These are phyloP conservation scores for Simplicillium sp. DNA, from an alignment of 2,329 filamentous ascomycete species.

Conservation along the genomic window DNA sequence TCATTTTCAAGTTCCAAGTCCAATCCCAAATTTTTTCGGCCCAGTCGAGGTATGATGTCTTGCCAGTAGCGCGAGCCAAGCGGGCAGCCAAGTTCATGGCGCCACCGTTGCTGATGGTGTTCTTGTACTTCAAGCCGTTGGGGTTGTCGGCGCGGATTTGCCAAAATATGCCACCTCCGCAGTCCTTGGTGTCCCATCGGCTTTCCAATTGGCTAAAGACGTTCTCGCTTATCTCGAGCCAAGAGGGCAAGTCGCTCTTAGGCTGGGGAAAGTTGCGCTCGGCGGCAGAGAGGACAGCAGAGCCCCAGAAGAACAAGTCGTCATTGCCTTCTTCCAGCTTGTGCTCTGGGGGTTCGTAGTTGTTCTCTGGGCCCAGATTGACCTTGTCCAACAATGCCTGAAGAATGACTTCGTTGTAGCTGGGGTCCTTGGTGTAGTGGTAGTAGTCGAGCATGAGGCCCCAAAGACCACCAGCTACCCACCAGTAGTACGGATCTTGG, in stretches of 20 bases:
- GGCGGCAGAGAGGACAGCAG: constrained; percentile 53
- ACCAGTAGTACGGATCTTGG: constrained; percentile 59
- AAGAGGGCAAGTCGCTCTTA: constrained; percentile 38
- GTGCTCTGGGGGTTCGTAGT: constrained; percentile 51
- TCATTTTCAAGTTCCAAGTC: constrained; percentile 45
- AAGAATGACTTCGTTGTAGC: constrained; percentile 50
- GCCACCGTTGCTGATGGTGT: constrained; percentile 66
- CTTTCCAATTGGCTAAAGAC: constrained; percentile 57
- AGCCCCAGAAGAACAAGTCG: constrained; percentile 59
- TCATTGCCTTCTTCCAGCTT: constrained; percentile 55
- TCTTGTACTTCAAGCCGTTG: constrained; percentile 67
- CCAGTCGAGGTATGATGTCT: constrained; percentile 58
- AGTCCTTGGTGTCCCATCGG: constrained; percentile 59
- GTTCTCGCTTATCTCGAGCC: constrained; percentile 53
- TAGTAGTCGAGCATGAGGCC: constrained; percentile 63
- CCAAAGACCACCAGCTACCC: constrained; percentile 56
- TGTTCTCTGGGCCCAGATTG: constrained; percentile 44
- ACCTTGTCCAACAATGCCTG: constrained; percentile 46
- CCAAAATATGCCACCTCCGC: constrained; percentile 62
- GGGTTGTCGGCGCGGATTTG: constrained; percentile 64
- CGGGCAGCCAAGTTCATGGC: constrained; percentile 75
- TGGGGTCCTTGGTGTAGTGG: constrained; percentile 52
- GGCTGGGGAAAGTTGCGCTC: constrained; percentile 52
- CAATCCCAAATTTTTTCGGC: constrained; percentile 59
- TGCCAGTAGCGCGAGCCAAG: constrained; percentile 59